Percentiles rank a stretch among this genome's conserved stretches.
These are phyloP conservation scores for Pseudocercospora fuligena DNA, from an alignment of 2,329 filamentous ascomycete genomes.

Conservation along the genomic window DNA sequence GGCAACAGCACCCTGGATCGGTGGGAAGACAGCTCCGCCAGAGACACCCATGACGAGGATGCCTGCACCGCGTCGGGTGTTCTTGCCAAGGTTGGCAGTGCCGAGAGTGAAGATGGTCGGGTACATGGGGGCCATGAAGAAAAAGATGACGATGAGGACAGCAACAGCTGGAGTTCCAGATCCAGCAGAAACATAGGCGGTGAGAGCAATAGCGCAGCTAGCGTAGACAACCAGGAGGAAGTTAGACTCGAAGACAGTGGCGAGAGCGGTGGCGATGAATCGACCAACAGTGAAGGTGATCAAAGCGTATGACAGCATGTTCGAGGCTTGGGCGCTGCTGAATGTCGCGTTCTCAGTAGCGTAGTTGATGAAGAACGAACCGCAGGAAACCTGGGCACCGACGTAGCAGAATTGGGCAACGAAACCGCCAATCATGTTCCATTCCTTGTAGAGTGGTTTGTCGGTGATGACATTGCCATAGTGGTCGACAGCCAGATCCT, in stretches of 20 bases:
- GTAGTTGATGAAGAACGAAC: constrained; percentile 48
- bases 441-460: constrained; percentile 46
- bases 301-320: constrained; percentile 46
- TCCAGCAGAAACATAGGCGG: constrained; percentile 41
- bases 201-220: constrained; percentile 41
- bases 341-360: constrained; percentile 42
- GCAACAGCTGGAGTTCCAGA: constrained; percentile 40
- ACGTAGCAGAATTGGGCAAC: constrained; percentile 33
- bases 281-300: constrained; percentile 48
- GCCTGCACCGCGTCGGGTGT: constrained; percentile 47
- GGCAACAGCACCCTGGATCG: constrained; percentile 46
- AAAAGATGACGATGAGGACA: constrained; percentile 45
- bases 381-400: constrained; percentile 21
- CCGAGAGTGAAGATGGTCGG: constrained; percentile 47
- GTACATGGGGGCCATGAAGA: constrained; percentile 47
- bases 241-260: constrained; percentile 43
- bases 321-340: constrained; percentile 39
- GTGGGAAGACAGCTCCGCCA: constrained; percentile 43
- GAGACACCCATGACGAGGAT: constrained; percentile 48
- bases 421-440: constrained; percentile 48
- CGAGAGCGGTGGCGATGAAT: constrained; percentile 45
- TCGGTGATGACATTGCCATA: constrained; percentile 40
- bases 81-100: constrained; percentile 46
- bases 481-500: constrained; percentile 38
- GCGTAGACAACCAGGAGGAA: constrained; percentile 44